Evolutionary conservation across 73 alveolate species (phyloP).

Genomic region (Stentor roeselii): DNA sequence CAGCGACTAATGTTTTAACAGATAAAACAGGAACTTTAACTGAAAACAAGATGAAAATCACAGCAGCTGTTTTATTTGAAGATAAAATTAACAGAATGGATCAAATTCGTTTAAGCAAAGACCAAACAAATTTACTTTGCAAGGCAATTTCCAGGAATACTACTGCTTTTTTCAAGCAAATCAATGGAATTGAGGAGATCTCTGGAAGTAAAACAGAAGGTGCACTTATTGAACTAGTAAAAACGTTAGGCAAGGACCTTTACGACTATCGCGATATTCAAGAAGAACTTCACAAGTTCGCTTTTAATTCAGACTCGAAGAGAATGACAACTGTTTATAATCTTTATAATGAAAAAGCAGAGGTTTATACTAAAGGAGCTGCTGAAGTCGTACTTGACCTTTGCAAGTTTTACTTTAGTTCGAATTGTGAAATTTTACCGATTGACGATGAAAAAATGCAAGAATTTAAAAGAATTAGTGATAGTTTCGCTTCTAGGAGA

Average conservation of each 20-base stretch:
- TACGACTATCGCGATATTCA: background rate
- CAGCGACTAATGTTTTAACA: constrained; percentile 78
- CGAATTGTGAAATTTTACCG: constrained; percentile 53
- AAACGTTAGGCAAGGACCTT: background rate
- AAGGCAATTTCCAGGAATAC: constrained; percentile 32
- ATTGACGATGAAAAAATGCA: constrained; percentile 39
- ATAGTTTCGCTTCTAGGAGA: constrained; percentile 61
- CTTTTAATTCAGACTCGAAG: constrained; percentile 20
- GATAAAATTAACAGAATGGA: background rate
- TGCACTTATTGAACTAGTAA: constrained; percentile 40
- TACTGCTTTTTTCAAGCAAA: constrained; percentile 35
- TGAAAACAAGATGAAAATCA: constrained; percentile 81
- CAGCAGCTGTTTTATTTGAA: constrained; percentile 32
- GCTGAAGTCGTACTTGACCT: constrained; percentile 68
- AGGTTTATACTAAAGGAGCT: constrained; percentile 81
- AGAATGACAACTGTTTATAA: constrained; percentile 24
- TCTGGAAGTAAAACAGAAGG: constrained; percentile 55
- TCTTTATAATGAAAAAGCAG: constrained; percentile 66
- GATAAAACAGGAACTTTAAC: constrained; percentile 94
- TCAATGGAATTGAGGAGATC: background rate
- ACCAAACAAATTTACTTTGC: background rate
- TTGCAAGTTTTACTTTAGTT: constrained; percentile 58
- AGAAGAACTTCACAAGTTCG: background rate
- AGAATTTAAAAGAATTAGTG: constrained; percentile 50
- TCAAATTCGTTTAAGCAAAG: background rate